Evolutionary conservation across 768 basidiomycete species (phyloP), one percentile per base, ranked within the genome.

Genomic region (Tylopilus plumbeoviolaceoides): DNA sequence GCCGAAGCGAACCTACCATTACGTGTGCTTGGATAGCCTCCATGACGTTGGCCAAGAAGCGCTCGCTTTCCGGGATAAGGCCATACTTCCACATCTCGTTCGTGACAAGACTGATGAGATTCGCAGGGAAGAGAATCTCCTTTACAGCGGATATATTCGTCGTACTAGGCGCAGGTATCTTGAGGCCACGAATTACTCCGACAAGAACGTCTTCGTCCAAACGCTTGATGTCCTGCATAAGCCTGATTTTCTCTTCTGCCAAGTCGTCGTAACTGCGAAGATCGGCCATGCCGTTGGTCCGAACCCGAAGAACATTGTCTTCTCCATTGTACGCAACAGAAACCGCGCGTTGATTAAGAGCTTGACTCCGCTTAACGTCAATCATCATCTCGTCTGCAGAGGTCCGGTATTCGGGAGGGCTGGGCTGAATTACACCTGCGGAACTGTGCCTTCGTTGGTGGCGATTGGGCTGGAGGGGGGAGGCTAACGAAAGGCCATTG

Each of bases 51-150:
- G 97, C 97, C 53, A 99, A 76, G 82, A 99, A 98, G 44, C 95
- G 80, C 71, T 98, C 97, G 73, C 93, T 95, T 72, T 99, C 97
- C 15, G 85, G 79, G 59, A 98, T 98, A 59, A 99, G 82, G 45
- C 95, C 93, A 63, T 95, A 94, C 72, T 97, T 98, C 97, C 97
- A 98, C 97, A 99, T 99, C 72, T 98, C 97, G 70, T 99, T 99
- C n/a, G 94, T 95, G 59, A 97, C 87, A 44, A 98, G 75, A 66
- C 90, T 92, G 72, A 99, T 98, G 54, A 99, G 82, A 70, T 98
- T 98, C 23, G 97, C 95, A 11, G 97, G 97, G 85, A 99, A 99
- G 39, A 99, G 78, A 49, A 99, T 94, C 70, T 99, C 97, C 72
- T 98, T 98, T 56, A 92, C 85, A 18, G 87, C 85, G n/a, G 94